Evolutionary conservation across 106 monocot genomes (phyloP), one percentile per base, ranked within the genome.

Genomic region (Ottelia alismoides): DNA sequence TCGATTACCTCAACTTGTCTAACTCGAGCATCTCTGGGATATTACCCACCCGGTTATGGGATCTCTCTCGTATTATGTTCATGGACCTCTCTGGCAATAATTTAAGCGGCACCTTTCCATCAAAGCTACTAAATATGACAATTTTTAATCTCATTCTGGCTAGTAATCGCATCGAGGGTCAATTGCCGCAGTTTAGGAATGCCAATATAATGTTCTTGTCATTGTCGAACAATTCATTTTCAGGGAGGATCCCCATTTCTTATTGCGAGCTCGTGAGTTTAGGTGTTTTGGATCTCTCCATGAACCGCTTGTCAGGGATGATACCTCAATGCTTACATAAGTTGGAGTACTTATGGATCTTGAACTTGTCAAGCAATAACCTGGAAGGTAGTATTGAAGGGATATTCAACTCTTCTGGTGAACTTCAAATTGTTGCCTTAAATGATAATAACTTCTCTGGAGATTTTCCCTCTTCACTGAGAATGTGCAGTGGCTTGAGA

Each of bases 391-490:
- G 12, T 20, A 49, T 49, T 20, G 12, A 2, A 5, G n/a, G n/a
- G 3, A 11, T 14, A 7, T 16, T 16, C 40, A 6, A 16, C 3
- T 49, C 48, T 20, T 20, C 48, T 2, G 9, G 48, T 20, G 3
- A 49, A 3, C 48, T 49, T n/a, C 3, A 49, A n/a, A 11, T 3
- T 11, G 3, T 49, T 2, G 12, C 9, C 2, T 49, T 49, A n/a
- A 20, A 49, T 49, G n/a, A 49, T 3, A 49, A 49, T 20, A 49
- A 49, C 19, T 49, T 49, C 12, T 49, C 48, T 49, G 48, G 48
- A 11, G 11, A 11, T 49, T 19, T 49, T 3, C 48, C 48, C n/a
- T 3, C 19, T 11, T 49, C 48, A 5, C 19, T 49, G 48, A 49
- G 48, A 2, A 49, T 14, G 2, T 19, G 48, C 16, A 43, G 10